These are phyloP conservation scores for Heteromeles arbutifolia DNA, from an alignment of 306 rosid species.

Conservation along the genomic window DNA sequence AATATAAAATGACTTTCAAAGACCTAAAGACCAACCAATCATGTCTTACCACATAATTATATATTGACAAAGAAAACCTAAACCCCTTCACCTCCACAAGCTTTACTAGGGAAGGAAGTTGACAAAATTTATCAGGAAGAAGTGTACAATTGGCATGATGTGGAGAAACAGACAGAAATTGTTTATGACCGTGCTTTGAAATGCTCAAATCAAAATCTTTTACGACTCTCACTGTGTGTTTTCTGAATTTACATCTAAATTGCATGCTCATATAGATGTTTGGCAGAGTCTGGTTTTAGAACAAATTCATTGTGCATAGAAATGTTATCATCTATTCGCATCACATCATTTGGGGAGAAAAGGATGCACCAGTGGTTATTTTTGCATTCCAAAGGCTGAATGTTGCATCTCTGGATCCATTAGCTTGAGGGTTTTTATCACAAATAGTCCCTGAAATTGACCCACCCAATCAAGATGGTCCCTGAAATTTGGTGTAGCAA, in stretches of 20 bases:
- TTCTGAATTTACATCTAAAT: constrained; percentile 6
- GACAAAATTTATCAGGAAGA: neutral
- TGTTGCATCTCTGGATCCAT: neutral
- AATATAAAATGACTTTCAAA: too few species aligned
- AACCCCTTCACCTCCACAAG: too few species aligned
- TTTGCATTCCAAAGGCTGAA: neutral
- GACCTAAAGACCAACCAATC: too few species aligned
- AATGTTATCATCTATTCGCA: neutral
- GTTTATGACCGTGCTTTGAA: constrained; percentile 76
- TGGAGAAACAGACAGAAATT: constrained; percentile 77
- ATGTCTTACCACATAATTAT: too few species aligned
- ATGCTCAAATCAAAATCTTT: constrained; percentile 62
- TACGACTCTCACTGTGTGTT: constrained; percentile 66
- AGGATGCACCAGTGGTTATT: neutral
- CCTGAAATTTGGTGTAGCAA: too few species aligned
- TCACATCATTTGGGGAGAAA: neutral
- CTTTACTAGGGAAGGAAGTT: too few species aligned
- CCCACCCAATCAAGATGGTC: too few species aligned
- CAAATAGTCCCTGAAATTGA: too few species aligned
- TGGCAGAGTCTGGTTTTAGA: neutral
- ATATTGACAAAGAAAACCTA: too few species aligned
- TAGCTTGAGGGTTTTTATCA: too few species aligned
- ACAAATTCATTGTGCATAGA: neutral
- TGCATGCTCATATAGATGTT: neutral
- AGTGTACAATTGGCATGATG: constrained; percentile 91